Conservation (phyloP, 2,329 filamentous ascomycete genomes). For the Neonectria coccinea region DNA sequence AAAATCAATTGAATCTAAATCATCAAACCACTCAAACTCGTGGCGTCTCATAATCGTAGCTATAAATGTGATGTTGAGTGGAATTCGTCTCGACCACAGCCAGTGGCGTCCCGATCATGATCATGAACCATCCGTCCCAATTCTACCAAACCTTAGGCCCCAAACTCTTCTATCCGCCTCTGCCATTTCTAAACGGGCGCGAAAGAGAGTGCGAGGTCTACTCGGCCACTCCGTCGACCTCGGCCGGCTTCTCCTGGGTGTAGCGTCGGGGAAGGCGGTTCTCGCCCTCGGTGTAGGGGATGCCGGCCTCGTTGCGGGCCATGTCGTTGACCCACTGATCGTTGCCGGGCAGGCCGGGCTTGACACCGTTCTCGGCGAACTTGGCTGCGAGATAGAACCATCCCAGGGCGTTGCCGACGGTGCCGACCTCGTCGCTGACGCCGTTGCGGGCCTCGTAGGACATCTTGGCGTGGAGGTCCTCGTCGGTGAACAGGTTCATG, state of each 20-base stretch:
- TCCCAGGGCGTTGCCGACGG: conserved; percentile 79
- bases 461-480: conserved; percentile 74
- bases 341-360: conserved; percentile 65
- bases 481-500: conserved; percentile 73
- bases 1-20: conserved; percentile 4
- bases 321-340: conserved; percentile 61
- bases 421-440: conserved; percentile 85
- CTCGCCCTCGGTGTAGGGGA: conserved; percentile 69
- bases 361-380: conserved; percentile 66
- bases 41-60: conserved; percentile 25
- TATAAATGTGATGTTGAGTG: conserved; percentile 29
- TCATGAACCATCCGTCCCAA: conserved; percentile 32
- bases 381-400: conserved; percentile 84
- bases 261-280: conserved; percentile 65
- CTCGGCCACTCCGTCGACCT: conserved; percentile 29
- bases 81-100: conserved; percentile 30
- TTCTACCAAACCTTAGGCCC: conserved; percentile 23
- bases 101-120: conserved; percentile 25
- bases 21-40: conserved; percentile 11
- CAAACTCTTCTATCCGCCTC: conserved; percentile 8
- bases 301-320: conserved; percentile 62
- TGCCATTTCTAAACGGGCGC: conserved; percentile 1
- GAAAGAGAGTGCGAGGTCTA: conserved; percentile 4
- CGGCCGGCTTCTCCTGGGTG: conserved; percentile 39
- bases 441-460: conserved; percentile 70